Conservation (phyloP, 352 stramenopile genomes). For the Globisporangium parvum region DNA sequence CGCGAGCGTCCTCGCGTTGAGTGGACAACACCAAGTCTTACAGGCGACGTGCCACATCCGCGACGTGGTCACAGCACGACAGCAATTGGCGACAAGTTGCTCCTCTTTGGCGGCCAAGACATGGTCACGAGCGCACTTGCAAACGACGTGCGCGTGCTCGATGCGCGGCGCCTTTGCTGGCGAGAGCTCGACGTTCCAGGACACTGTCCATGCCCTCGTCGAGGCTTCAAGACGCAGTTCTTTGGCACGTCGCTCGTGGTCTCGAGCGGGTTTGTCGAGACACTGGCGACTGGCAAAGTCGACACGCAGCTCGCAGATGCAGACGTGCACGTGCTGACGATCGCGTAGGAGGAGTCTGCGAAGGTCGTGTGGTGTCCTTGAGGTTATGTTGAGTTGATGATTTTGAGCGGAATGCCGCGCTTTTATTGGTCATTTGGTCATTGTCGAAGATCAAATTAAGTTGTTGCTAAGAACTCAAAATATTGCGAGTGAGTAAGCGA, state of each 20-base stretch:
- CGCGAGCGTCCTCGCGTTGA: slow-evolving; percentile 16
- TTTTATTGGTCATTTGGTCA: too few relatives aligned
- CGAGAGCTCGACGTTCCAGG: slow-evolving; percentile 20
- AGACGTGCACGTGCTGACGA: slow-evolving; percentile 49
- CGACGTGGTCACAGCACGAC: slow-evolving; percentile 59
- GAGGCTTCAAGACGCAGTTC: slow-evolving; percentile 77
- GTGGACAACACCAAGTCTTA: slow-evolving; percentile 29
- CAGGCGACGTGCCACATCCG: slow-evolving; percentile 31
- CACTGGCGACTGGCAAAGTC: slow-evolving; percentile 26
- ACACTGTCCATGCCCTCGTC: slow-evolving; percentile 40
- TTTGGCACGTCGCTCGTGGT: slow-evolving; percentile 70
- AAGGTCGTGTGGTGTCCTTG: not conserved
- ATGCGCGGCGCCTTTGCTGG: slow-evolving; percentile 32
- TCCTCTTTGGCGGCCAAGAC: slow-evolving; percentile 64
- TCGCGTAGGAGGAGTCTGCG: slow-evolving; percentile 1
- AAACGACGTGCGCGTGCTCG: slow-evolving; percentile 46
- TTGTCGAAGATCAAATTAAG: not conserved
- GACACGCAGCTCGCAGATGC: slow-evolving; percentile 50
- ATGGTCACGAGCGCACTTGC: slow-evolving; percentile 33
- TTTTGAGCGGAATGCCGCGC: not conserved
- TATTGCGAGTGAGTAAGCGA: not conserved
- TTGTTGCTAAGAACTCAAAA: not conserved
- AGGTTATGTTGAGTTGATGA: not conserved
- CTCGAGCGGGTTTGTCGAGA: slow-evolving; percentile 64
- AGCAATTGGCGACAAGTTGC: slow-evolving; percentile 41